Evolutionary conservation across 345 rosid species (phyloP), one percentile per base, ranked within the genome.

Genomic region (Turnera subulata): DNA sequence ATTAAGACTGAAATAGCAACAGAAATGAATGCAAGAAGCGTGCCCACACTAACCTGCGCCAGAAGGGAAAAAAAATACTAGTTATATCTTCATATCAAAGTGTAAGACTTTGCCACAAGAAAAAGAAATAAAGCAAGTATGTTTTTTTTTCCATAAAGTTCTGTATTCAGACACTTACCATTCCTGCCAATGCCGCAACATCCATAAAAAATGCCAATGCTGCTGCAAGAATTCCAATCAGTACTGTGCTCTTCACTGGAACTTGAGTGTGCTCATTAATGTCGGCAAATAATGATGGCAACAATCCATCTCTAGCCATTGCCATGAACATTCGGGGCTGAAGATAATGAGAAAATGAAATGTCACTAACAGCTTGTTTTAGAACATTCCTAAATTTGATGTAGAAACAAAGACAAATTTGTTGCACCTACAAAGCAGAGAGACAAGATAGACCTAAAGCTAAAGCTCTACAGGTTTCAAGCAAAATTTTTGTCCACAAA

Each of bases 231-330:
- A 86, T 14, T 46, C 97, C 97, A 64, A 90, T 86, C 39, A 56
- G 74, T 19, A 89, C 13, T 11, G 97, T 89, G 51, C 95, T 77
- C 75, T 89, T 89, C 55, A 89, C 78, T 38, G 97, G 97, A 65
- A 89, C 87, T 52, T 86, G 95, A 44, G 91, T 84, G 21, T 40
- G 58, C 55, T 61, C 73, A 63, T 70, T 78, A 65, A 89, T 77
- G 23, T 86, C 91, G 24, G 89, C 84, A 68, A 89, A 89, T 61
- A 89, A 70, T 46, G 89, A 65, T 25, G 97, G 97, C 56, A 89
- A 76, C 72, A 89, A 68, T 64, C 97, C 97, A 79, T 89, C 97
- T 74, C 97, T 80, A 46, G 97, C 83, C 97, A 89, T 89, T 50
- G 95, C 91, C 97, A 89, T 80, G 72, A 89, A 78, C 35, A 83